Conservation (phyloP, 139 green algal species). For the Zygnema circumcarinatum region DNA sequence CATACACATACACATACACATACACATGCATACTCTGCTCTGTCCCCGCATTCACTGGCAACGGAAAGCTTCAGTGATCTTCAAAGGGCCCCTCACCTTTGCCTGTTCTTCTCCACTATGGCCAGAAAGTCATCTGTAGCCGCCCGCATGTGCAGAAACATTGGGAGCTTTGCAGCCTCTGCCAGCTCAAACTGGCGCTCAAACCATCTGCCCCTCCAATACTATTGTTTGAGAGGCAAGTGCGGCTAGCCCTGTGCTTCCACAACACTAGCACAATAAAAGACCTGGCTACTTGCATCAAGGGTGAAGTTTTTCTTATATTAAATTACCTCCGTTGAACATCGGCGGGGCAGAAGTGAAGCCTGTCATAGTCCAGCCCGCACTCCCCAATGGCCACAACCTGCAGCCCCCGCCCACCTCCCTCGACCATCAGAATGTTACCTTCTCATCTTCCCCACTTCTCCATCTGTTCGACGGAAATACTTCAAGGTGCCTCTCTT, state of each 20-base stretch:
- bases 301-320: no score
- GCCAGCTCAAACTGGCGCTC: constrained; percentile 66
- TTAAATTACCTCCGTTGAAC: constrained; percentile 52
- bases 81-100: constrained; percentile 44
- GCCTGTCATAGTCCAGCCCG: constrained; percentile 81
- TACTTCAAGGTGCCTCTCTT: constrained; percentile 6
- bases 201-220: constrained; percentile 39
- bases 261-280: no score
- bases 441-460: background rate
- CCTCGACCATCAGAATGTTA: constrained; percentile 31
- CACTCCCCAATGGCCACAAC: constrained; percentile 87
- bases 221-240: no score
- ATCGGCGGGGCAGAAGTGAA: constrained; percentile 82
- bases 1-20: no score
- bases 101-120: constrained; percentile 65
- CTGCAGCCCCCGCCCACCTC: background rate
- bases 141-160: constrained; percentile 88
- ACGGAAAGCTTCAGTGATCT: no score
- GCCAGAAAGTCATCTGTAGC: constrained; percentile 77
- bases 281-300: no score
- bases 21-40: no score
- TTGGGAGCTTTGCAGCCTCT: constrained; percentile 68
- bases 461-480: background rate
- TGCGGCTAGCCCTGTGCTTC: no score
- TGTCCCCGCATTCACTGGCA: no score